Base-by-base conservation (phyloP, 441 rosid genomes). In the Euphorbia corollata region DNA sequence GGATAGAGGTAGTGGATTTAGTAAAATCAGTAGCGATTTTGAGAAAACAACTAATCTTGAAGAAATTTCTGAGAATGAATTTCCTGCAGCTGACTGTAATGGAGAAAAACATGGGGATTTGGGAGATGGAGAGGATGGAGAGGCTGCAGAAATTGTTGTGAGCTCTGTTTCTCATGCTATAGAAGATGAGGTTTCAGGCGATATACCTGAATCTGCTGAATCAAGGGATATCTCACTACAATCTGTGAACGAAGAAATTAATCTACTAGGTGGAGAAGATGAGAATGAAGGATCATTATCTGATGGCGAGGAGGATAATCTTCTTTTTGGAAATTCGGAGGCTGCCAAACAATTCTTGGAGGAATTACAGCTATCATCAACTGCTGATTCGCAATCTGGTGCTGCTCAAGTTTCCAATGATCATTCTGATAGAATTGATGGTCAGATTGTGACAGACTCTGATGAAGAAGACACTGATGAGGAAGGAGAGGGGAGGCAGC, bases 311-410 rank as follows among this genome's bases (percentile, higher is more conserved):
- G 75, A 79, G 48, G 94, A 89, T 32, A 82, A 74, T 45, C 72
- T 80, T 81, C 66, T 88, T 38, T 85, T 86, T 81, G 90, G 86
- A 76, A 80, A 79, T 81, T 78, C 96, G 36, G 88, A 85, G 75
- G 87, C 90, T 78, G 96, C 97, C 69, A 84, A 72, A 76, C 84
- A 85, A 69, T 86, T 90, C 78, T 70, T 92, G 77, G 93, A 88
- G 75, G 92, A 86, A 80, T 81, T 92, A 75, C 87, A 90, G 80
- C 81, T 69, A 67, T 86, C 74, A 47, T 76, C 85, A 7, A 84
- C 79, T 56, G 71, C 69, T 54, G 90, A 77, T 72, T 79, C 85
- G 50, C 83, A 39, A 61, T 79, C 87, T 43, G 88, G 74, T 70
- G 83, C 81, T 20, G 32, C 32, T 27, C 87, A 82, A 69, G 73